These are phyloP conservation scores for Fusarium anguioides DNA, from an alignment of 2,329 filamentous ascomycete species.

Conservation along the genomic window DNA sequence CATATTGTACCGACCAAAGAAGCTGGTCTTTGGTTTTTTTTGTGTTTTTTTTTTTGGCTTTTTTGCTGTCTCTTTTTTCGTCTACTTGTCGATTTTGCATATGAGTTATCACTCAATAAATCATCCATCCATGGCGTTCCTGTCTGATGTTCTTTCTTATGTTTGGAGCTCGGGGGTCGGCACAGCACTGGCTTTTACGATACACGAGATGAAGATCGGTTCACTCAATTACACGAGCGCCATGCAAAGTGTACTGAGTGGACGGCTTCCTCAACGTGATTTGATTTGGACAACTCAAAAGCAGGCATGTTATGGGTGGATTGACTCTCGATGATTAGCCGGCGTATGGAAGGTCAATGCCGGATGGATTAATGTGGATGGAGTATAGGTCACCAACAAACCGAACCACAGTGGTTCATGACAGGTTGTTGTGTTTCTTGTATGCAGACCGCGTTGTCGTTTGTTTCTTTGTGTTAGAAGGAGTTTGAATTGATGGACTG, in stretches of 20 bases:
- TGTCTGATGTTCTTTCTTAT: slow-evolving; percentile 24
- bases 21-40: slow-evolving; percentile 32
- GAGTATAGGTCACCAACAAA: not conserved
- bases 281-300: slow-evolving; percentile 38
- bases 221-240: not conserved
- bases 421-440: slow-evolving; percentile 6
- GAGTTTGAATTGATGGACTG: not conserved
- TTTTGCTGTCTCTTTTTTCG: slow-evolving; percentile 3
- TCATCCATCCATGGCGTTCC: slow-evolving; percentile 28
- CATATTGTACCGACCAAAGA: slow-evolving; percentile 6
- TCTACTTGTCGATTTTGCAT: slow-evolving; percentile 19
- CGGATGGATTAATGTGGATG: slow-evolving; percentile 11
- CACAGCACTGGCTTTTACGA: slow-evolving; percentile 12
- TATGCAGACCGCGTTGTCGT: slow-evolving; percentile 19
- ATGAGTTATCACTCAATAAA: slow-evolving; percentile 11
- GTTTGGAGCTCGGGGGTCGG: slow-evolving; percentile 5
- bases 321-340: slow-evolving; percentile 25
- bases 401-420: not conserved
- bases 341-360: slow-evolving; percentile 31
- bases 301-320: slow-evolving; percentile 25
- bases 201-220: slow-evolving; percentile 5
- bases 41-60: slow-evolving; percentile 12
- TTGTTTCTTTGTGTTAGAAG: slow-evolving; percentile 12
- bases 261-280: slow-evolving; percentile 2
- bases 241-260: not conserved